Percentiles rank a stretch among this genome's conserved stretches.
Conservation (phyloP, 106 monocot species). For the Hemerocallis citrina region DNA sequence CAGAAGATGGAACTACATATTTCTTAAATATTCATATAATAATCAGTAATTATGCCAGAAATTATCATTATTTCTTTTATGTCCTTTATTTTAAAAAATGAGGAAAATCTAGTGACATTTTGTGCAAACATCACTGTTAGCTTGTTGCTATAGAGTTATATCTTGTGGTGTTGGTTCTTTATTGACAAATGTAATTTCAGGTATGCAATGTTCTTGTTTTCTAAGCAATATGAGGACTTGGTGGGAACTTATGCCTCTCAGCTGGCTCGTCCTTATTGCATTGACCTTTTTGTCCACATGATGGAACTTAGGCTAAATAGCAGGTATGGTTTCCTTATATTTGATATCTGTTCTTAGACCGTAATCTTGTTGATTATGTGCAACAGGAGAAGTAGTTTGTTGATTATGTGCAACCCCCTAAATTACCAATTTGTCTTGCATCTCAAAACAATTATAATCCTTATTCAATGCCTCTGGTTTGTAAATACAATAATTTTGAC, state of each 20-base stretch:
- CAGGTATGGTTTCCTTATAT: slow-evolving; percentile 46
- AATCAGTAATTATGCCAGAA: too few species aligned
- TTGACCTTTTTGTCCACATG: slow-evolving; percentile 97
- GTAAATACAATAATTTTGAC: not conserved
- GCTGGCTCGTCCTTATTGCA: slow-evolving; percentile 70
- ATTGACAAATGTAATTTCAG: slow-evolving; percentile 30
- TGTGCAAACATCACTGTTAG: too few species aligned
- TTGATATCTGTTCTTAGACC: too few species aligned
- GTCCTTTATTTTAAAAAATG: too few species aligned
- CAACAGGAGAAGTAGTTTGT: too few species aligned
- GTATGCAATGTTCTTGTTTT: slow-evolving; percentile 94
- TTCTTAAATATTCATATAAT: too few species aligned
- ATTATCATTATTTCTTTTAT: too few species aligned
- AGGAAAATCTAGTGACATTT: too few species aligned
- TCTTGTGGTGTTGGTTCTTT: not conserved
- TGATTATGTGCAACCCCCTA: too few species aligned
- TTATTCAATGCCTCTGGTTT: not conserved
- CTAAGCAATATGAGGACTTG: slow-evolving; percentile 90
- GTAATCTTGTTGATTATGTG: too few species aligned
- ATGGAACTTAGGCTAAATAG: slow-evolving; percentile 83
- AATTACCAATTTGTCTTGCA: not conserved
- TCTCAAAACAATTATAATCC: not conserved
- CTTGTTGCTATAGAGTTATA: not conserved
- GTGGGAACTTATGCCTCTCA: slow-evolving; percentile 95
- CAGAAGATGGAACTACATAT: too few species aligned